Percentiles rank a stretch among this genome's conserved stretches.
phyloP scores from a whole-genome alignment of 768 basidiomycete genomes.

The Lactifluus subvellereus region DNA sequence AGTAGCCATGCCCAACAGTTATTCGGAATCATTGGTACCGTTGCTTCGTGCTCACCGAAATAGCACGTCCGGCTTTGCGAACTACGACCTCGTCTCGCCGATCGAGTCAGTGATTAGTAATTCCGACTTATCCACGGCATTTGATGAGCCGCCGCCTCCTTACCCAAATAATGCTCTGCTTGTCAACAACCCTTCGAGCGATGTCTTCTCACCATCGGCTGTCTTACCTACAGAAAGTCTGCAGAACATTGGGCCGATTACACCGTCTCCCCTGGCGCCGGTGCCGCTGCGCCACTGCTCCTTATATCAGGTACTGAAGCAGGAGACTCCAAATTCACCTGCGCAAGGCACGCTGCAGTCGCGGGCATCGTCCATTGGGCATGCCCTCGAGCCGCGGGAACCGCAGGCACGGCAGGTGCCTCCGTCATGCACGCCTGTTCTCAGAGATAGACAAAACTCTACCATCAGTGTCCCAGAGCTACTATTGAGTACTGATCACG shows the following conservation, averaged over 20 bases:
- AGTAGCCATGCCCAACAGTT: constrained; percentile 1
- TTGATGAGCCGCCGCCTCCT: constrained; percentile 20
- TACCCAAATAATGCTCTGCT: constrained; percentile 2
- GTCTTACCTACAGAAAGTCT: neutral
- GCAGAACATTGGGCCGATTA: neutral
- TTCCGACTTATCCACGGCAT: neutral
- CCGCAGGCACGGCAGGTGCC: constrained; percentile 2
- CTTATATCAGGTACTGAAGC: constrained; percentile 17
- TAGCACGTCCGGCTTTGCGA: neutral
- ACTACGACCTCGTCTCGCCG: constrained; percentile 1
- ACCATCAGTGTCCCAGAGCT: neutral
- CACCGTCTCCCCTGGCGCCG: constrained; percentile 16
- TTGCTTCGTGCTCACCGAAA: constrained; percentile 1
- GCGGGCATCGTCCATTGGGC: constrained; percentile 7
- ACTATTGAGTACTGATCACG: neutral
- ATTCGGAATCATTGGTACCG: neutral
- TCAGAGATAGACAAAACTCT: neutral
- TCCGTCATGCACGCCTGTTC: neutral
- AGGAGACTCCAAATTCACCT: constrained; percentile 8
- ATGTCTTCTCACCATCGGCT: constrained; percentile 1
- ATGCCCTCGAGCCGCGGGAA: constrained; percentile 17
- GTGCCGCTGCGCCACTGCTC: constrained; percentile 19
- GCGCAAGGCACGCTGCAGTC: constrained; percentile 2
- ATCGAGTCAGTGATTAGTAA: neutral
- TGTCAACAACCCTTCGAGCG: neutral